Percentiles rank a stretch among this genome's conserved stretches.
These are phyloP conservation scores for Hibiscus syriacus DNA, from an alignment of 345 rosid genomes.

Conservation along the genomic window DNA sequence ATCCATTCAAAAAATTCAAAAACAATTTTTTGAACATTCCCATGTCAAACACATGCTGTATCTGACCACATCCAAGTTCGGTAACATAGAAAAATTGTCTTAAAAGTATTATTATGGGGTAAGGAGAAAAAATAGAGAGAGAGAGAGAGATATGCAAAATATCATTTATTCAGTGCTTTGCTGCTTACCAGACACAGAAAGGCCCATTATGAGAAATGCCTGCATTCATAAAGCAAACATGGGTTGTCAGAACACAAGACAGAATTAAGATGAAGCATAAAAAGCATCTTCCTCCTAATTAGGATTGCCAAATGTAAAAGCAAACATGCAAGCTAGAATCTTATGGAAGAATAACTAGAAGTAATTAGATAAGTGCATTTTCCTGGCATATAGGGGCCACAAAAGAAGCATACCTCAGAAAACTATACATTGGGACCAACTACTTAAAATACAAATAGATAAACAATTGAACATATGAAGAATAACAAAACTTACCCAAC, in stretches of 20 bases:
- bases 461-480: background rate
- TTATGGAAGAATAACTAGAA: background rate
- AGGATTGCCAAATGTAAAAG: background rate
- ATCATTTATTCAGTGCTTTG: background rate
- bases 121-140: no score
- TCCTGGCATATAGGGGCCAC: background rate
- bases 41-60: no score
- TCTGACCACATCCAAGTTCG: no score
- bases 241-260: constrained; percentile 17
- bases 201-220: constrained; percentile 59
- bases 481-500: constrained; percentile 55
- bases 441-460: background rate
- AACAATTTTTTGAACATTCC: background rate
- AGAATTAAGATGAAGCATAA: background rate
- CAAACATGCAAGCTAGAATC: background rate
- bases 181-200: constrained; percentile 72
- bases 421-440: background rate
- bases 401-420: background rate
- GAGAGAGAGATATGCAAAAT: no score
- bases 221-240: constrained; percentile 34
- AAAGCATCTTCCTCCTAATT: background rate
- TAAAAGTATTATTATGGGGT: no score
- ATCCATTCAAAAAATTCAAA: no score
- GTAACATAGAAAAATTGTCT: no score
- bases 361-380: background rate